Evolutionary conservation across 176 grass and related monocot genomes (phyloP).

Genomic region (Eragrostis nindensis): DNA sequence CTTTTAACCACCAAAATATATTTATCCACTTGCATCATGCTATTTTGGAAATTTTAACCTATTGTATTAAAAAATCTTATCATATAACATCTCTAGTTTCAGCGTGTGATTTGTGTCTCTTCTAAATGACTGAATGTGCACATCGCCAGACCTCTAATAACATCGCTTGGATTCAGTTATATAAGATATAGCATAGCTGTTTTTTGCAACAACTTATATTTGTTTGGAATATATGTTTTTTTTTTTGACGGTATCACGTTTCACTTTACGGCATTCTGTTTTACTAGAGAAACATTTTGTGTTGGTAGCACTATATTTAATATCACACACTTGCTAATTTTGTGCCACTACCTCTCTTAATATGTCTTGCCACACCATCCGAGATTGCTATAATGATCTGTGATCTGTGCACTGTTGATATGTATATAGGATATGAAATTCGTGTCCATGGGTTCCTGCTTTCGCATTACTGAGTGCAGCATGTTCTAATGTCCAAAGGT

Average conservation of each 20-base stretch:
- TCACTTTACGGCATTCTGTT: background rate
- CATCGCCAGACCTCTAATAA: background rate
- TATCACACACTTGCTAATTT: background rate
- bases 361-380: background rate
- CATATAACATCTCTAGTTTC: background rate
- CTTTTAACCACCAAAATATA: background rate
- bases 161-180: background rate
- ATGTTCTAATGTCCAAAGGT: background rate
- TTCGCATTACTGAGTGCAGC: background rate
- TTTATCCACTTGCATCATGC: slow-evolving; percentile 5
- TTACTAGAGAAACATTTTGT: background rate
- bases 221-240: slow-evolving; percentile 2
- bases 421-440: background rate
- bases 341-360: background rate
- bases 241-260: background rate
- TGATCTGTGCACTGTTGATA: background rate
- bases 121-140: background rate
- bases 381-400: background rate
- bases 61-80: background rate
- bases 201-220: slow-evolving; percentile 7
- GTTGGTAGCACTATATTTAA: background rate
- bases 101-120: background rate
- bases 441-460: background rate
- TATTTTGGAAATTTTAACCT: slow-evolving; percentile 7
- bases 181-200: slow-evolving; percentile 15